Base-by-base conservation (phyloP, 2,329 filamentous ascomycete genomes). In the Ophiostoma australiae region DNA sequence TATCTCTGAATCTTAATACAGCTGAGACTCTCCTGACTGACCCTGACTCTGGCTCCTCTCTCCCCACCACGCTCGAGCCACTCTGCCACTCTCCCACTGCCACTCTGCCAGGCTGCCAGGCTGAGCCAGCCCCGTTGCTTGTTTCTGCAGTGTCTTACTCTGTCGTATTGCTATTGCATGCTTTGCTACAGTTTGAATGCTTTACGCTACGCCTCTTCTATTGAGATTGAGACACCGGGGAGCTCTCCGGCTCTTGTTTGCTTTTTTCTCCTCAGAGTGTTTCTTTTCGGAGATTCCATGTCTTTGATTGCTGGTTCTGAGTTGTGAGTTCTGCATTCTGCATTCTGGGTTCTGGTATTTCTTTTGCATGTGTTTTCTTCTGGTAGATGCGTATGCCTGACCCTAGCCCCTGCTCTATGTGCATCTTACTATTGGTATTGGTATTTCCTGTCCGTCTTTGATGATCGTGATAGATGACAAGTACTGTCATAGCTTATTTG, bases 71-170 rank as follows among this genome's bases (percentile, higher is more conserved):
- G 52, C 52, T 58, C 52, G 52, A 58, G 52, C 52, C 52, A 58
- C n/a, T 23, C 52, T 48, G 44, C 44, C 44, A 20, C 39, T 11
- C 39, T 41, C 10, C 39, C 39, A 15, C 20, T 15, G 44, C 44
- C 44, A 48, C 44, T 13, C 39, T 48, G 44, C n/a, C n/a, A n/a
- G n/a, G n/a, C n/a, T n/a, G n/a, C 27, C 27, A 44, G 41, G 13
- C 41, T 20, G 41, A 48, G 44, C 44, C 44, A 48, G 44, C 52
- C 52, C 52, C 52, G 52, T 58, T 58, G 52, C 44, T 48, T 48
- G 52, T 58, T 58, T 58, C 52, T 58, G 52, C 52, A 58, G 52
- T 58, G 52, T 58, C 52, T 58, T 58, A 58, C 52, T 58, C 52
- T 23, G 52, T 58, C 27, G 52, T 58, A 58, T 58, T 52, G 15